Evolutionary conservation across 257 asterid species (phyloP).

Genomic region (Solanum rostratum): DNA sequence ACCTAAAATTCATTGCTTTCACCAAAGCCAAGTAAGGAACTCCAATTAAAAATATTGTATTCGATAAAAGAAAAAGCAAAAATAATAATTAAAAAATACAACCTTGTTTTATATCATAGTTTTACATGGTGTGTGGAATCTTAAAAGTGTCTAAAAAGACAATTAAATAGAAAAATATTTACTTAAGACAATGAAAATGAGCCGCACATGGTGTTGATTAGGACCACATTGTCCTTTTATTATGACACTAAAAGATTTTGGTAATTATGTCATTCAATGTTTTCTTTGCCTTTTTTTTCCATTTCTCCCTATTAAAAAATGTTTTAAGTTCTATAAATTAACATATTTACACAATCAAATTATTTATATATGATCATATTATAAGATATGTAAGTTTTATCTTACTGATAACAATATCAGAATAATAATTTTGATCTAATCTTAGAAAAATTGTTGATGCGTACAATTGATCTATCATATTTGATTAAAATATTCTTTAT

Average conservation of each 20-base stretch:
- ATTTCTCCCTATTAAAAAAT: background rate
- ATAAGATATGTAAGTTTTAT: too few relatives aligned
- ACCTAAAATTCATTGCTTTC: background rate
- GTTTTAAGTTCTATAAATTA: background rate
- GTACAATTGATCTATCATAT: too few relatives aligned
- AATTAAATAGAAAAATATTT: background rate
- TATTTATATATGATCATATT: background rate
- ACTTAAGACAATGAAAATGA: background rate
- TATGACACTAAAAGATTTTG: background rate
- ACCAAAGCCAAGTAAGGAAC: background rate
- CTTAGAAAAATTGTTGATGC: background rate
- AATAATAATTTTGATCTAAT: background rate
- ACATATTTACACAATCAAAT: background rate
- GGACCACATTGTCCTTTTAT: background rate
- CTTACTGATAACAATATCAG: background rate
- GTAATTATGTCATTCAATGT: background rate
- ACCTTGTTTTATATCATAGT: background rate
- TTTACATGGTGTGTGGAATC: slow-evolving; percentile 1
- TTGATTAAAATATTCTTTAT: too few relatives aligned
- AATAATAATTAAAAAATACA: background rate
- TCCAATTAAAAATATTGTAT: background rate
- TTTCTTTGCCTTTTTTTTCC: background rate
- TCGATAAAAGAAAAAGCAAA: background rate
- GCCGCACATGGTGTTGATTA: background rate
- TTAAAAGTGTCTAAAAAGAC: background rate